phyloP scores from a whole-genome alignment of 345 rosid genomes.

The Populus davidiana region DNA sequence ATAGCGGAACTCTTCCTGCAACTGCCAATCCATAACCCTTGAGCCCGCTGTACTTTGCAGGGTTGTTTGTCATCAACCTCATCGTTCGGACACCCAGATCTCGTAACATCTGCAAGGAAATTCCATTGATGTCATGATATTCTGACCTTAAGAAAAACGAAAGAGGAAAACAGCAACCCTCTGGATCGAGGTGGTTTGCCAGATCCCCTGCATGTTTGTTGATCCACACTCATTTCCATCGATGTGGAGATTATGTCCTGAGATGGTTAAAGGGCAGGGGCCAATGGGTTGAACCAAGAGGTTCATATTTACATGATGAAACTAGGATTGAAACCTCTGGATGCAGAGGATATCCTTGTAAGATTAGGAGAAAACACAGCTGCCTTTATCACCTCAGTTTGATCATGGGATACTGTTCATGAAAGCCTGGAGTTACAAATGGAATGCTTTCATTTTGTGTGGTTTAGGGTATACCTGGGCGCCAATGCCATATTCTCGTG shows the following conservation, averaged over 20 bases:
- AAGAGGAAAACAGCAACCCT: too few species aligned
- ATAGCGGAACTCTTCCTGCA: conserved; percentile 64
- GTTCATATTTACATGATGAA: background rate
- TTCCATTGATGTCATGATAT: background rate
- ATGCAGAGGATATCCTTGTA: background rate
- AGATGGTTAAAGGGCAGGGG: background rate
- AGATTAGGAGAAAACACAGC: too few species aligned
- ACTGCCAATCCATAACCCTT: conserved; percentile 73
- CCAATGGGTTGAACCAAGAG: background rate
- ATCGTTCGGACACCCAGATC: conserved; percentile 81
- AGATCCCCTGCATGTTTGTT: background rate
- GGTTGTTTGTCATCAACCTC: conserved; percentile 91
- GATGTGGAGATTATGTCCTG: background rate
- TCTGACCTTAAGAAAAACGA: too few species aligned
- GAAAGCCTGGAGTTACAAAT: background rate
- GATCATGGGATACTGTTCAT: background rate
- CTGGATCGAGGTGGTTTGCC: too few species aligned
- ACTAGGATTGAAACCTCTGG: background rate
- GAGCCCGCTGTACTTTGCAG: conserved; percentile 72
- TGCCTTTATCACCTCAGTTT: background rate
- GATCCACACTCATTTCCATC: background rate
- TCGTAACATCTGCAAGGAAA: conserved; percentile 52
- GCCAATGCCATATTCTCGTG: conserved; percentile 93
- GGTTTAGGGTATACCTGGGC: conserved; percentile 64
- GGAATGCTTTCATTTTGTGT: background rate